These are phyloP conservation scores for Aschersonia sp. DNA, from an alignment of 2,329 filamentous ascomycete species.

Conservation along the genomic window DNA sequence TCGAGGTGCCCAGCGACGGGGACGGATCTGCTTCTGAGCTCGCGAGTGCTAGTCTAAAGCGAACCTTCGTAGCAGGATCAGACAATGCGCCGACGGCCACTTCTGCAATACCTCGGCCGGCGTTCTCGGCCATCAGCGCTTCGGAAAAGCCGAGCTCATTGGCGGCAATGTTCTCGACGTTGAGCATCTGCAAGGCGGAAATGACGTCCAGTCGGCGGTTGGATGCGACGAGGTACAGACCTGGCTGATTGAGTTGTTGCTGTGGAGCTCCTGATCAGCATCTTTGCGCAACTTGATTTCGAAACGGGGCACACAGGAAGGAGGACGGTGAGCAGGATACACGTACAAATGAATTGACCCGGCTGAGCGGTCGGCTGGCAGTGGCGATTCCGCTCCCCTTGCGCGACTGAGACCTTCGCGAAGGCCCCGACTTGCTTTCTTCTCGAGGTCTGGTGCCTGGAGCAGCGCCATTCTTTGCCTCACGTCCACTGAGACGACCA, in stretches of 20 bases:
- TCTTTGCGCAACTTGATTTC: conserved; percentile 1
- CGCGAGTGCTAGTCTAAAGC: conserved; percentile 27
- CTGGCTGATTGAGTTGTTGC: conserved; percentile 22
- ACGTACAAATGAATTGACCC: conserved; percentile 33
- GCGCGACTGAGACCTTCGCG: conserved; percentile 39
- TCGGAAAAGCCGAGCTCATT: conserved; percentile 78
- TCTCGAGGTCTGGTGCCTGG: conserved; percentile 21
- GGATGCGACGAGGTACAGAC: conserved; percentile 39
- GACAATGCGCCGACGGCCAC: conserved; percentile 58
- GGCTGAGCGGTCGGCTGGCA: conserved; percentile 26
- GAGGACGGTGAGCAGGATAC: conserved; percentile 1
- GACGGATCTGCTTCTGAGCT: conserved; percentile 14
- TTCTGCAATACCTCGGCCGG: conserved; percentile 77
- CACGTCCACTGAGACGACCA: conserved; percentile 33
- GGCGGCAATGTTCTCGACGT: conserved; percentile 81
- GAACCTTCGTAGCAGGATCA: conserved; percentile 44
- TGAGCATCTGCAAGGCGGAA: conserved; percentile 72
- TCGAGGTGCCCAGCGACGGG: conserved; percentile 15
- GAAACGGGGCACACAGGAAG: not conserved
- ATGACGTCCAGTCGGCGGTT: conserved; percentile 47
- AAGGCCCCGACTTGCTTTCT: conserved; percentile 35
- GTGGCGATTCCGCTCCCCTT: conserved; percentile 33
- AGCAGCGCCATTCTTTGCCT: conserved; percentile 31
- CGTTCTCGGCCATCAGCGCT: conserved; percentile 84
- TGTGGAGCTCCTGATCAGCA: conserved; percentile 11